phyloP scores from a whole-genome alignment of 495 filamentous ascomycete genomes.

The Penicillium manginii region DNA sequence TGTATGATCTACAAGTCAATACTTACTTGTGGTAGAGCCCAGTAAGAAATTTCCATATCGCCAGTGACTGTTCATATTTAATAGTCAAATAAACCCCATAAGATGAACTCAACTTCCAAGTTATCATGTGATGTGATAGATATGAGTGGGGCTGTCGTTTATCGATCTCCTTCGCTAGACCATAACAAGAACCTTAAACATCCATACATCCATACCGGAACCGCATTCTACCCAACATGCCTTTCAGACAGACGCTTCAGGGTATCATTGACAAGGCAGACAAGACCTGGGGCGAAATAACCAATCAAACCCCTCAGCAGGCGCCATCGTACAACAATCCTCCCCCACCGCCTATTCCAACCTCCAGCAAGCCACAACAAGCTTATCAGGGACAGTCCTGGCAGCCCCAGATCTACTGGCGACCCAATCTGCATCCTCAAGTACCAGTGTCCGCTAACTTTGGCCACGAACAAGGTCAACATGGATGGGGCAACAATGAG shows the following conservation, averaged over 20 bases:
- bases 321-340: slow-evolving; percentile 23
- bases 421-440: slow-evolving; percentile 31
- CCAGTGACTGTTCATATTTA: no score
- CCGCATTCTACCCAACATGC: slow-evolving; percentile 24
- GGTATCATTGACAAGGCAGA: slow-evolving; percentile 32
- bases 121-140: slow-evolving; percentile 11
- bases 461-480: slow-evolving; percentile 29
- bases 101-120: not conserved
- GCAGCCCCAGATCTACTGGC: slow-evolving; percentile 35
- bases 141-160: slow-evolving; percentile 5
- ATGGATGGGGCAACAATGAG: slow-evolving; percentile 37
- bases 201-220: no score
- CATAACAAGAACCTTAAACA: not conserved
- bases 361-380: slow-evolving; percentile 28
- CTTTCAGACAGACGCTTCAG: slow-evolving; percentile 34
- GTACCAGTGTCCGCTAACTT: slow-evolving; percentile 29
- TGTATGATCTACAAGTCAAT: no score
- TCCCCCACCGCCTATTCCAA: slow-evolving; percentile 33
- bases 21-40: no score
- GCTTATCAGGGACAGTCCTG: slow-evolving; percentile 28
- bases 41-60: no score
- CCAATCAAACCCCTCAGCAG: slow-evolving; percentile 15
- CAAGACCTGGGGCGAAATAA: slow-evolving; percentile 30
- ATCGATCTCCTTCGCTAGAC: no score
- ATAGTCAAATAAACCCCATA: no score